These are phyloP conservation scores for Paecilomyces sp. DNA, from an alignment of 2,329 filamentous ascomycete species.

Conservation along the genomic window DNA sequence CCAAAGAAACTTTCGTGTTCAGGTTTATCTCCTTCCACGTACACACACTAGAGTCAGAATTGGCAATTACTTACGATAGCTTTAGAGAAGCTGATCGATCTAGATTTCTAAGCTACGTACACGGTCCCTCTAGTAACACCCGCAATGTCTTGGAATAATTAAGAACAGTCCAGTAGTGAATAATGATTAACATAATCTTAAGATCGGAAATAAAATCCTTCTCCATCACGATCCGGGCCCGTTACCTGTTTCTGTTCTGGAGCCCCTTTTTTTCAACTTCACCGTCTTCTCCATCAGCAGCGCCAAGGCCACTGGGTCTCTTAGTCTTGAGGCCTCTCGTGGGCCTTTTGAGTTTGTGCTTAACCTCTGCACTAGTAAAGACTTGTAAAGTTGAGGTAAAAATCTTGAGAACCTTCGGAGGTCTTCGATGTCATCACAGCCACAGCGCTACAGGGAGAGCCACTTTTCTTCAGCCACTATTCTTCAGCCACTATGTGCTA, in stretches of 20 bases:
- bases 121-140: background rate
- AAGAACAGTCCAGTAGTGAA: background rate
- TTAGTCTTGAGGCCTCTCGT: background rate
- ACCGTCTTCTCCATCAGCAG: background rate
- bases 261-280: background rate
- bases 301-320: background rate
- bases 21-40: background rate
- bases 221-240: too few species aligned
- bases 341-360: background rate
- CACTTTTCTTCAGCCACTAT: too few species aligned
- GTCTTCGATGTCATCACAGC: background rate
- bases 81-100: background rate
- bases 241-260: too few species aligned
- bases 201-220: too few species aligned
- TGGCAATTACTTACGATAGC: background rate
- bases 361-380: background rate
- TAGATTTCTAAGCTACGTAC: background rate
- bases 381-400: background rate
- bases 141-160: background rate
- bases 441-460: background rate
- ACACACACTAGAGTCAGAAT: background rate
- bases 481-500: background rate
- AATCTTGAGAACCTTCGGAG: background rate
- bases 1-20: background rate
- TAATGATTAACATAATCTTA: background rate